Percentiles rank a stretch among this genome's conserved stretches.
Conservation (phyloP, 371 early-diverging fungal genomes). For the Lichtheimia corymbifera region DNA sequence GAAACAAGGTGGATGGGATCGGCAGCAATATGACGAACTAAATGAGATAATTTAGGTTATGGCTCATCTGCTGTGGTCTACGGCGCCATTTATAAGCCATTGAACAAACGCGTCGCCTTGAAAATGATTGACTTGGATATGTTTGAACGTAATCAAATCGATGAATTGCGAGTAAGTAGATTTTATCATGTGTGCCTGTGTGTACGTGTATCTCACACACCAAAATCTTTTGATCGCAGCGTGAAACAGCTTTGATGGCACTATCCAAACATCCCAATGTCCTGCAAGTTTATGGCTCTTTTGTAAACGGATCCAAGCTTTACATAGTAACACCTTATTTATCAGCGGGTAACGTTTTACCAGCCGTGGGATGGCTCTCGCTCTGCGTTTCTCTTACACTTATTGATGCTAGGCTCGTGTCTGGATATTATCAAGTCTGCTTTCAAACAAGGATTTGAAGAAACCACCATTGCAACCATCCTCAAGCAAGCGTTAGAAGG, state of each 20-base stretch:
- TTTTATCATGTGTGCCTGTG: neutral
- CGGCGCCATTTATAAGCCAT: slow-evolving; percentile 76
- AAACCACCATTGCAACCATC: slow-evolving; percentile 79
- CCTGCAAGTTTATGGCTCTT: slow-evolving; percentile 80
- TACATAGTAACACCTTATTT: slow-evolving; percentile 86
- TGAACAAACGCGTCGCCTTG: slow-evolving; percentile 73
- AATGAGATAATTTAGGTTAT: slow-evolving; percentile 57
- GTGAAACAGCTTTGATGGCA: slow-evolving; percentile 88
- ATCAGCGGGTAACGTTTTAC: slow-evolving; percentile 56
- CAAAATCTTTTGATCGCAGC: slow-evolving; percentile 29
- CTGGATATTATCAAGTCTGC: slow-evolving; percentile 87
- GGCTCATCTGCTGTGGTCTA: slow-evolving; percentile 91
- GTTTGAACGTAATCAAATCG: slow-evolving; percentile 86
- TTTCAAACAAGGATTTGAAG: slow-evolving; percentile 85
- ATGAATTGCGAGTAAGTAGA: slow-evolving; percentile 21
- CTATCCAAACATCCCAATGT: slow-evolving; percentile 86
- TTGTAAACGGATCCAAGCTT: slow-evolving; percentile 78
- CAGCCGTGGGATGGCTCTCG: neutral
- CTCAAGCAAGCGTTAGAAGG: slow-evolving; percentile 86
- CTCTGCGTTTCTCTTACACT: neutral
- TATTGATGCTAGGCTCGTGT: slow-evolving; percentile 56
- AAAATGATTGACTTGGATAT: slow-evolving; percentile 91
- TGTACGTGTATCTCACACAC: neutral
- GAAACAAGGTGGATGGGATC: neutral
- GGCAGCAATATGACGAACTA: neutral